These are phyloP conservation scores for Inosperma sp. DNA, from an alignment of 768 basidiomycete genomes.

Conservation along the genomic window DNA sequence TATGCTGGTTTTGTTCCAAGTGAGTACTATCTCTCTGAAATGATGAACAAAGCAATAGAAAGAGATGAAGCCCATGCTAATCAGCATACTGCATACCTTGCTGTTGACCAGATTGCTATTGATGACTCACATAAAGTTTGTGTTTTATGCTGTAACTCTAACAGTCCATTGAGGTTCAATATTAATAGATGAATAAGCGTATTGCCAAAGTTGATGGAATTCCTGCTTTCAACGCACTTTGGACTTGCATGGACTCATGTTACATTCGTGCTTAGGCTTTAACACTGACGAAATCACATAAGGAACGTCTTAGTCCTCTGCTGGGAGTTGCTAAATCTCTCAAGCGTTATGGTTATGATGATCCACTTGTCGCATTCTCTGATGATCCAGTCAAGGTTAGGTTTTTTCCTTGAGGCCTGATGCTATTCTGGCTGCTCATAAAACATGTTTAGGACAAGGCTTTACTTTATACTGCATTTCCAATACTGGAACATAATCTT, in stretches of 20 bases:
- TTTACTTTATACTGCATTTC: background rate
- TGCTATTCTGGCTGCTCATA: background rate
- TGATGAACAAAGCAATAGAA: conserved; percentile 23
- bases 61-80: conserved; percentile 19
- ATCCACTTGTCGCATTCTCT: conserved; percentile 1
- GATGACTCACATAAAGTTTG: conserved; percentile 24
- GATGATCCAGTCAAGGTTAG: conserved; percentile 4
- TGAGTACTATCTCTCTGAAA: conserved; percentile 16
- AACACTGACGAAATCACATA: conserved; percentile 21
- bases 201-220: conserved; percentile 20
- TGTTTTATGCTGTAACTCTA: background rate
- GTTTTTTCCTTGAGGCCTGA: background rate
- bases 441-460: background rate
- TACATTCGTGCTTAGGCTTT: conserved; percentile 20
- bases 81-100: conserved; percentile 19
- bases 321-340: background rate
- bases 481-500: background rate
- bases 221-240: conserved; percentile 18
- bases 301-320: background rate
- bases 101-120: conserved; percentile 19
- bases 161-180: background rate
- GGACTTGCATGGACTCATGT: conserved; percentile 21
- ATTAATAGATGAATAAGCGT: conserved; percentile 20
- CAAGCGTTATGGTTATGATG: conserved; percentile 1
- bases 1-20: conserved; percentile 25